These are phyloP conservation scores for Paxillus rubicundulus DNA, from an alignment of 768 basidiomycete genomes.

Conservation along the genomic window DNA sequence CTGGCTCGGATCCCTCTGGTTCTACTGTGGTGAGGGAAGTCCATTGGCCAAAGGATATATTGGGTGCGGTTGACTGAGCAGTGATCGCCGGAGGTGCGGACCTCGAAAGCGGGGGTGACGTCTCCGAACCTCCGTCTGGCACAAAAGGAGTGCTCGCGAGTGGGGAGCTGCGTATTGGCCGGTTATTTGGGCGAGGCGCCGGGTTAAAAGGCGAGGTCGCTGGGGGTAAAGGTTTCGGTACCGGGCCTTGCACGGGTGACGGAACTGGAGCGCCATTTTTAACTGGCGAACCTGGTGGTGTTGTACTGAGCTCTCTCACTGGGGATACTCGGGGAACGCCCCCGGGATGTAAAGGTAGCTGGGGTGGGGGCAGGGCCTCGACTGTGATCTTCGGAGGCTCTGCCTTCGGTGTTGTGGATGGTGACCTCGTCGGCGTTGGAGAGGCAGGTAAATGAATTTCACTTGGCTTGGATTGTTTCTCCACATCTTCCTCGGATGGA, in stretches of 20 bases:
- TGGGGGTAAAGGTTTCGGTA: slow-evolving; percentile 16
- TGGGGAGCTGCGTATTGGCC: slow-evolving; percentile 75
- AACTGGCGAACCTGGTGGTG: slow-evolving; percentile 63
- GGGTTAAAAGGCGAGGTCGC: slow-evolving; percentile 40
- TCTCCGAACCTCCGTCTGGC: slow-evolving; percentile 37
- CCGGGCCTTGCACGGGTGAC: slow-evolving; percentile 14
- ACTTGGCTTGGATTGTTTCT: slow-evolving; percentile 22
- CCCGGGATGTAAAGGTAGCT: slow-evolving; percentile 19
- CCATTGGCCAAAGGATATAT: slow-evolving; percentile 36
- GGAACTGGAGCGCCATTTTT: slow-evolving; percentile 34
- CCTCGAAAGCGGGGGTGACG: slow-evolving; percentile 13
- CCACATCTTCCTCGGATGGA: slow-evolving; percentile 14
- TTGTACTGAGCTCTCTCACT: slow-evolving; percentile 48
- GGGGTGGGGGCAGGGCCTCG: slow-evolving; percentile 31
- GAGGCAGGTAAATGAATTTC: slow-evolving; percentile 23
- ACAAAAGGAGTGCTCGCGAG: slow-evolving; percentile 55
- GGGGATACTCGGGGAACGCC: slow-evolving; percentile 28
- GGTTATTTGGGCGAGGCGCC: slow-evolving; percentile 47
- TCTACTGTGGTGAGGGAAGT: slow-evolving; percentile 17
- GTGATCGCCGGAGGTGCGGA: slow-evolving; percentile 16
- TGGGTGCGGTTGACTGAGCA: slow-evolving; percentile 41
- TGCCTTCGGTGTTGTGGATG: slow-evolving; percentile 58
- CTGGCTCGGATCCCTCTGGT: slow-evolving; percentile 22
- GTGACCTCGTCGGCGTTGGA: slow-evolving; percentile 46
- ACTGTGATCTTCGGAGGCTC: slow-evolving; percentile 44